Conservation (phyloP, 1,284 basidiomycete genomes). For the Trametes hirsuta region DNA sequence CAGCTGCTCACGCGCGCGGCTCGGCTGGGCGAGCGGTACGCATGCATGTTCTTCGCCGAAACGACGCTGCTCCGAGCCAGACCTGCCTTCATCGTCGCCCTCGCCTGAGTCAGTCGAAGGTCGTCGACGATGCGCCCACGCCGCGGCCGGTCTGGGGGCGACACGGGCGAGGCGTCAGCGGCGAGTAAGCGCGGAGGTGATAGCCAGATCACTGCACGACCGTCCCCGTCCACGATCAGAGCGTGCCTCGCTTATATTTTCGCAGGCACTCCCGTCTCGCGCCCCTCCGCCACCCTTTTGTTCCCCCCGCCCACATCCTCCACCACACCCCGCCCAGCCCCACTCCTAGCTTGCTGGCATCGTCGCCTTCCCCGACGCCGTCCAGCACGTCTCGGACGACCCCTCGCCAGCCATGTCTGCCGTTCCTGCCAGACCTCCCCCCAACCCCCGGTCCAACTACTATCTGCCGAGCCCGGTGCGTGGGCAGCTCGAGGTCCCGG, state of each 20-base stretch:
- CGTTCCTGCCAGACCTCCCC: conserved; percentile 23
- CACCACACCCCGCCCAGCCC: too few species aligned
- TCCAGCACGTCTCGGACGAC: conserved; percentile 10
- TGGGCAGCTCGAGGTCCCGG: conserved; percentile 69
- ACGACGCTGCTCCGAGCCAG: conserved; percentile 6
- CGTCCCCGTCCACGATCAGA: conserved; percentile 12
- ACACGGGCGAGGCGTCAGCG: conserved; percentile 1
- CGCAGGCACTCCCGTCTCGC: conserved; percentile 11
- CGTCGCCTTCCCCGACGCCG: background rate
- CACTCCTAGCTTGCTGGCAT: too few species aligned
- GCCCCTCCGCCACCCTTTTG: conserved; percentile 16
- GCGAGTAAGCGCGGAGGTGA: conserved; percentile 18
- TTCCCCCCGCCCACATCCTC: conserved; percentile 3
- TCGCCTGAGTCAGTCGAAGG: conserved; percentile 2
- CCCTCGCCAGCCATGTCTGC: conserved; percentile 21
- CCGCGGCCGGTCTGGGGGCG: background rate
- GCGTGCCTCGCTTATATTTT: conserved; percentile 27
- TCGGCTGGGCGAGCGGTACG: background rate
- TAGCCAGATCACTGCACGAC: conserved; percentile 20
- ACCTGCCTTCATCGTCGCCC: conserved; percentile 21
- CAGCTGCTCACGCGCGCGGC: background rate
- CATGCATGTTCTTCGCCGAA: background rate
- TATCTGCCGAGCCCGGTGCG: conserved; percentile 65
- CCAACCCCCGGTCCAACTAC: conserved; percentile 49
- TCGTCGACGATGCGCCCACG: background rate